Conservation (phyloP, 306 rosid species). For the Trifolium pratense region DNA sequence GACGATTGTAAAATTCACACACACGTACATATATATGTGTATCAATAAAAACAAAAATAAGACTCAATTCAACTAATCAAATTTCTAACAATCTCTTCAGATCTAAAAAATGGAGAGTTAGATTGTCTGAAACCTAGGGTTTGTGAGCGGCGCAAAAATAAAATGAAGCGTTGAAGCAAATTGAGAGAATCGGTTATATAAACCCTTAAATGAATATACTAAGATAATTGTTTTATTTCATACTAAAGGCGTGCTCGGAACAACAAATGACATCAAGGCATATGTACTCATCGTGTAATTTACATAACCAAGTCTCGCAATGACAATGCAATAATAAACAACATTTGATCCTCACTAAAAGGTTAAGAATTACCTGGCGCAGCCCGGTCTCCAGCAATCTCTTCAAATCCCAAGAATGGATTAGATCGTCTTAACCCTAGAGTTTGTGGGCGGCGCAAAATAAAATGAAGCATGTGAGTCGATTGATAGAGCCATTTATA, state of each 20-base stretch:
- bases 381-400: background rate
- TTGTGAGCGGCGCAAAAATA: background rate
- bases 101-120: background rate
- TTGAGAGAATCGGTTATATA: background rate
- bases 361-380: background rate
- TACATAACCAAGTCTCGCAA: background rate
- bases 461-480: background rate
- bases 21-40: background rate
- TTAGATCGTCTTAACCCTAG: background rate
- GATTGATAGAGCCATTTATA: background rate
- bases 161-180: background rate
- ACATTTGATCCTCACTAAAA: background rate
- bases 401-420: background rate
- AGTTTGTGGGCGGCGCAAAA: background rate
- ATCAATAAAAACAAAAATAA: background rate
- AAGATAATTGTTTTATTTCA: background rate
- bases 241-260: background rate
- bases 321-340: background rate
- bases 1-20: background rate
- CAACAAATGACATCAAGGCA: background rate
- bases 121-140: background rate
- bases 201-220: background rate
- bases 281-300: background rate
- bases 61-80: too few species aligned
- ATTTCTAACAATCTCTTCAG: background rate